phyloP scores from a whole-genome alignment of 106 monocot genomes.

The Allium fistulosum region DNA sequence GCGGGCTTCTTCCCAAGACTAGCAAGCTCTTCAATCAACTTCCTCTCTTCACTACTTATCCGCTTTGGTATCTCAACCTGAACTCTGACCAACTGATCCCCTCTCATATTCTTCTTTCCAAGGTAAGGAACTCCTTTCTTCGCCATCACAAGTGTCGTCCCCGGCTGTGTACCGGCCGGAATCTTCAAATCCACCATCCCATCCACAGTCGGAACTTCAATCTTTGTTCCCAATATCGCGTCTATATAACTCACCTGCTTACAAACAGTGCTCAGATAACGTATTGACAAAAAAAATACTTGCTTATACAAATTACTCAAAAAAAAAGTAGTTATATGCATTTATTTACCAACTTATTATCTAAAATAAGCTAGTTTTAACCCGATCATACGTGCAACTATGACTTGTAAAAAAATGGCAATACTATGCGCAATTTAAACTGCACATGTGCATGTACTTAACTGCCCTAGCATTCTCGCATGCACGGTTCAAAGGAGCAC shows the following conservation, averaged over 20 bases:
- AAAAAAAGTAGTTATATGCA: too few species aligned
- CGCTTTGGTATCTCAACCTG: constrained; percentile 98
- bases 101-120: constrained; percentile 70
- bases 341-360: too few species aligned
- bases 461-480: too few species aligned
- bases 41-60: constrained; percentile 78
- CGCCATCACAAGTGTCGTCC: constrained; percentile 87
- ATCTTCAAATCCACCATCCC: constrained; percentile 88
- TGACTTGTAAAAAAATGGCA: too few species aligned
- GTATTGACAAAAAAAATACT: too few species aligned
- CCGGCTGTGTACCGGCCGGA: constrained; percentile 81
- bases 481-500: too few species aligned
- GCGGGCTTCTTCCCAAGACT: constrained; percentile 57
- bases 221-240: constrained; percentile 79
- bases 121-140: constrained; percentile 86
- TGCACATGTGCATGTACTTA: too few species aligned
- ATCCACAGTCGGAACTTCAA: constrained; percentile 85
- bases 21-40: constrained; percentile 87
- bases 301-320: too few species aligned
- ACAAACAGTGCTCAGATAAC: too few species aligned
- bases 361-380: too few species aligned
- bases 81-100: constrained; percentile 83
- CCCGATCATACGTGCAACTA: too few species aligned
- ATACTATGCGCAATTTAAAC: too few species aligned
- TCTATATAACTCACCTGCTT: constrained; percentile 68